These are phyloP conservation scores for Sisymbrium irio DNA, from an alignment of 345 rosid genomes.

Conservation along the genomic window DNA sequence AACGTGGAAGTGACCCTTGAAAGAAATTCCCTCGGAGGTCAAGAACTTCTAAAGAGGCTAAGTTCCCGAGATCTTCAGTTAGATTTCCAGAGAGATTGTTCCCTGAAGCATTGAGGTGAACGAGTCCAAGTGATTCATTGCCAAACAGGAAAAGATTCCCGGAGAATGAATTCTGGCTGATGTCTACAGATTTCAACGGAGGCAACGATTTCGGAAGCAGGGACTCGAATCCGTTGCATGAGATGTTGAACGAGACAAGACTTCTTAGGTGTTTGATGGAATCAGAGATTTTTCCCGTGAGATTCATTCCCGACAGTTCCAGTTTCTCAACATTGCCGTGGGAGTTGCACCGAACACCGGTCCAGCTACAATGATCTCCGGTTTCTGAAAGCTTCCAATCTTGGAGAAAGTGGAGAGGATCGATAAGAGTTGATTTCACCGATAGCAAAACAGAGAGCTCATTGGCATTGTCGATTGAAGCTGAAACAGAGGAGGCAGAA, in stretches of 20 bases:
- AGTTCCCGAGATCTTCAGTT: slow-evolving; percentile 73
- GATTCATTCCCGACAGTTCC: slow-evolving; percentile 77
- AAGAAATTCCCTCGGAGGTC: slow-evolving; percentile 91
- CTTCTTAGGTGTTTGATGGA: slow-evolving; percentile 49
- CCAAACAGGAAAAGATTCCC: slow-evolving; percentile 55
- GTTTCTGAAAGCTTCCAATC: slow-evolving; percentile 61
- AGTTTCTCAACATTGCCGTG: slow-evolving; percentile 64
- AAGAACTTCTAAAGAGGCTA: slow-evolving; percentile 55
- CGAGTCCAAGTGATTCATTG: slow-evolving; percentile 51
- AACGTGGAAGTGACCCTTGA: slow-evolving; percentile 66
- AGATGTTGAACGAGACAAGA: slow-evolving; percentile 65
- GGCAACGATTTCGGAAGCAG: slow-evolving; percentile 52
- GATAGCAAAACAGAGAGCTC: slow-evolving; percentile 57
- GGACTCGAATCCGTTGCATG: slow-evolving; percentile 62
- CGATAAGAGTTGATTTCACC: slow-evolving; percentile 52
- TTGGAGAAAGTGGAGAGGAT: slow-evolving; percentile 57
- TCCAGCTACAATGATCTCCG: slow-evolving; percentile 68
- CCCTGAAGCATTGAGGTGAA: slow-evolving; percentile 75
- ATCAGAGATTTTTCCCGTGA: slow-evolving; percentile 63
- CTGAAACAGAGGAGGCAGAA: slow-evolving; percentile 39
- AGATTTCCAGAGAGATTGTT: slow-evolving; percentile 70
- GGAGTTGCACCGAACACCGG: slow-evolving; percentile 72
- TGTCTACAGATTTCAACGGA: slow-evolving; percentile 52
- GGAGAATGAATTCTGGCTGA: slow-evolving; percentile 66
- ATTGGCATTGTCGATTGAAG: slow-evolving; percentile 34